Base-by-base conservation (phyloP, 139 green algal genomes). In the Ettlia oleoabundans region DNA sequence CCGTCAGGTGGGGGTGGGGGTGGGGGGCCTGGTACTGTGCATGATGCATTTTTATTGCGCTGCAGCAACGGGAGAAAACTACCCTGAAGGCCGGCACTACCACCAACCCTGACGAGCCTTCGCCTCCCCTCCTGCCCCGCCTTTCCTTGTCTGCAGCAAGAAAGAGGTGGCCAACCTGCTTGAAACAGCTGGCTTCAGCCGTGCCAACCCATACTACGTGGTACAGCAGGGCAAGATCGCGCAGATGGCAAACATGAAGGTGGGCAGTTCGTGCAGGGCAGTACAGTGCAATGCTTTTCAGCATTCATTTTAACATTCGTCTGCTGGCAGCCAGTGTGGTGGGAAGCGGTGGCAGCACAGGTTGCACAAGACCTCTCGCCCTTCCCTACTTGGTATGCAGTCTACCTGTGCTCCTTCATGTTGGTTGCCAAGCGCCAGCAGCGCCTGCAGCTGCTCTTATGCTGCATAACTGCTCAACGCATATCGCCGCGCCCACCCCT, bases 171-270 rank as follows among this genome's bases (percentile, higher is more conserved):
- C 93, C 84, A 98, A 98, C 84, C 85, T 99, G 63, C 91, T 99
- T 64, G 97, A 99, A 89, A 96, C 88, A 38, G 97, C 97, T 18
- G 97, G 97, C 32, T 99, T 99, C 86, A 96, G 88, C 24, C 88
- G 94, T 8, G 92, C 96, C 64, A 99, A 99, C 87, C 97, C 97
- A 1, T 99, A 99, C 90, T 99, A 99, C 85, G 94, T 99, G 40
- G 97, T 99, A 64, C 96, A 99, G 89, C 97, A 99, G 89, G 97
- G 96, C 73, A 80, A 80, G 90, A 96, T 97, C 80, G 92, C 90
- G 85, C 77, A 85, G 41, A 92, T 98, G 85, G 85, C 94, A 21
- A 91, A 87, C 42, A 99, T 80, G 73, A 80, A 80, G 73, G 73
- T 30, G 35, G 33, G 71, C 22, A 4, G 15, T 30, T 6, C n/a